Evolutionary conservation across 1,284 basidiomycete species (phyloP).

Genomic region (Trametes hirsuta): DNA sequence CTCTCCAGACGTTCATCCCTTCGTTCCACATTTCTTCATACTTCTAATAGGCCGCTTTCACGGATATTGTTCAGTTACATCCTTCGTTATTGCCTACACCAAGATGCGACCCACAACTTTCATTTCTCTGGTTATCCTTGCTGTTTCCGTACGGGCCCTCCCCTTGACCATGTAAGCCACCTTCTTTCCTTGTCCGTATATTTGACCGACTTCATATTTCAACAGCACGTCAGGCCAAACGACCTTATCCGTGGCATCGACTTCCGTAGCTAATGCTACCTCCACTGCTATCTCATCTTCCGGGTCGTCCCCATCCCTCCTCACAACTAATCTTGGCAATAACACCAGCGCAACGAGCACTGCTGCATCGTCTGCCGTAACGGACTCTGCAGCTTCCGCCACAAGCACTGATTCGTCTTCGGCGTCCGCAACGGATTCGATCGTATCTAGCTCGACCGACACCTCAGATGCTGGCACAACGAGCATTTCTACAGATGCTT

Average conservation of each 20-base stretch:
- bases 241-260: neutral
- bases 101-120: neutral
- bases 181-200: neutral
- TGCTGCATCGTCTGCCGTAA: neutral
- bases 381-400: neutral
- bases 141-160: slow-evolving; percentile 3
- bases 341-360: neutral
- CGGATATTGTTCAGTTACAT: neutral
- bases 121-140: neutral
- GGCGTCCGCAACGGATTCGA: neutral
- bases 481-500: neutral
- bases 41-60: neutral
- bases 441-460: slow-evolving; percentile 3
- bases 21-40: neutral
- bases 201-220: neutral
- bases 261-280: neutral
- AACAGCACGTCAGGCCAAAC: neutral
- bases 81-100: neutral
- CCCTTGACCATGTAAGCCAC: slow-evolving; percentile 13
- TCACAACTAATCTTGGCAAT: neutral
- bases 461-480: neutral
- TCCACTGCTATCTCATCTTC: neutral
- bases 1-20: slow-evolving; percentile 4
- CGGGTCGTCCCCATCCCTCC: neutral
- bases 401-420: neutral